Conservation (phyloP, 352 stramenopile genomes). For the Nothophytophthora sp. region DNA sequence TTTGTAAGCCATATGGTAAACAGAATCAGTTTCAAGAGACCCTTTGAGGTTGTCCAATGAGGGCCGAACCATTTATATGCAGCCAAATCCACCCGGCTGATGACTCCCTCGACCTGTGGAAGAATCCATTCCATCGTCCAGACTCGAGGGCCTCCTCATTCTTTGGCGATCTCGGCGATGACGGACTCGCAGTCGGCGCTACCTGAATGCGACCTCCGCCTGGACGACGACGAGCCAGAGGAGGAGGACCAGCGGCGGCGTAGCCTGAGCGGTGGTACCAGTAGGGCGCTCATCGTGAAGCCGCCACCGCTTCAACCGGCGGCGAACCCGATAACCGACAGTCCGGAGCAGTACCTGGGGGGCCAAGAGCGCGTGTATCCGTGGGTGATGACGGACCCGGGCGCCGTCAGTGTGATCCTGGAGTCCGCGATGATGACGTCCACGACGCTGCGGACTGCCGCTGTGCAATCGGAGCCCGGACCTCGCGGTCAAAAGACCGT, state of each 20-base stretch:
- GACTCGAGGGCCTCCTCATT: slow-evolving; percentile 4
- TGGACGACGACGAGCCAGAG: slow-evolving; percentile 31
- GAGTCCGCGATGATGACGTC: slow-evolving; percentile 21
- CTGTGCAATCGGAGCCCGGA: slow-evolving; percentile 17
- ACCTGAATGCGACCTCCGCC: slow-evolving; percentile 12
- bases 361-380: slow-evolving; percentile 29
- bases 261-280: slow-evolving; percentile 3
- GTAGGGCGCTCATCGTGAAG: slow-evolving; percentile 29
- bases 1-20: too few relatives aligned
- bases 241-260: slow-evolving; percentile 26
- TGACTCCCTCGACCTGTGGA: too few relatives aligned
- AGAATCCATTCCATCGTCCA: slow-evolving; percentile 10
- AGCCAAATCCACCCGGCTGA: too few relatives aligned
- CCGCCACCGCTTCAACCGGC: slow-evolving; percentile 21
- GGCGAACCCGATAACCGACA: neutral
- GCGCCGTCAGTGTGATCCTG: slow-evolving; percentile 12
- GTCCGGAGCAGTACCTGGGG: slow-evolving; percentile 8
- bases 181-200: slow-evolving; percentile 13
- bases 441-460: slow-evolving; percentile 14
- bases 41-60: too few relatives aligned
- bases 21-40: too few relatives aligned
- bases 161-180: slow-evolving; percentile 15
- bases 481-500: slow-evolving; percentile 16
- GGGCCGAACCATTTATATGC: too few relatives aligned
- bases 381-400: slow-evolving; percentile 17